These are phyloP conservation scores for Gossypium mustelinum DNA, from an alignment of 345 rosid genomes.

Conservation along the genomic window DNA sequence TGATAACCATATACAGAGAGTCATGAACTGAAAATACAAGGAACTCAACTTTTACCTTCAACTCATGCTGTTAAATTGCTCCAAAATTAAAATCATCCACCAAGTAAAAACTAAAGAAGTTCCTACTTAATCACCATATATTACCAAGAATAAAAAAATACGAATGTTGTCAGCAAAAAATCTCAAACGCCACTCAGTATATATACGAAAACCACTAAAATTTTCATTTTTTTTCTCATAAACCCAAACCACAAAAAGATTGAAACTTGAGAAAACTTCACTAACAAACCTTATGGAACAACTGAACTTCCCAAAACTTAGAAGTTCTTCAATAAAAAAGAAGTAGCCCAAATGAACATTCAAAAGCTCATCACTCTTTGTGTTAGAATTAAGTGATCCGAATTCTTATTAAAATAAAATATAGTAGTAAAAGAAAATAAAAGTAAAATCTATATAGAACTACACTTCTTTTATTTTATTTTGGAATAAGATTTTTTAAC, in stretches of 20 bases:
- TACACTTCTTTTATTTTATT: no score
- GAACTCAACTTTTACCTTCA: background rate
- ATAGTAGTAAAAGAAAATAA: no score
- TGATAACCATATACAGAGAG: no score
- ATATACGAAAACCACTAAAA: background rate
- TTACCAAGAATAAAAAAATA: background rate
- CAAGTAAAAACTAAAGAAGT: background rate
- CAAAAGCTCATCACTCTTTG: background rate
- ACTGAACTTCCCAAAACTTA: constrained; percentile 3
- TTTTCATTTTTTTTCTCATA: background rate
- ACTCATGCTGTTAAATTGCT: constrained; percentile 20
- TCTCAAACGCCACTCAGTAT: no score
- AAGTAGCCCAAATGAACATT: background rate
- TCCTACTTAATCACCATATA: background rate
- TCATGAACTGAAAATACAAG: background rate
- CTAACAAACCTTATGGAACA: constrained; percentile 17
- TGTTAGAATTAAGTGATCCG: no score
- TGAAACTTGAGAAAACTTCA: constrained; percentile 1
- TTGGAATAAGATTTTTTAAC: no score
- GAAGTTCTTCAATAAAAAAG: background rate
- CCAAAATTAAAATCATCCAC: constrained; percentile 12
- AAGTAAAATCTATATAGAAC: no score
- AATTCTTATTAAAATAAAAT: no score
- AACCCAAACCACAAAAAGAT: background rate
- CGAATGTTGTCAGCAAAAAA: background rate